A percentile compares a stretch with the other conserved stretches of the same genome.
Evolutionary conservation across 306 rosid species (phyloP).

Genomic region (Gastrolobium villosum): DNA sequence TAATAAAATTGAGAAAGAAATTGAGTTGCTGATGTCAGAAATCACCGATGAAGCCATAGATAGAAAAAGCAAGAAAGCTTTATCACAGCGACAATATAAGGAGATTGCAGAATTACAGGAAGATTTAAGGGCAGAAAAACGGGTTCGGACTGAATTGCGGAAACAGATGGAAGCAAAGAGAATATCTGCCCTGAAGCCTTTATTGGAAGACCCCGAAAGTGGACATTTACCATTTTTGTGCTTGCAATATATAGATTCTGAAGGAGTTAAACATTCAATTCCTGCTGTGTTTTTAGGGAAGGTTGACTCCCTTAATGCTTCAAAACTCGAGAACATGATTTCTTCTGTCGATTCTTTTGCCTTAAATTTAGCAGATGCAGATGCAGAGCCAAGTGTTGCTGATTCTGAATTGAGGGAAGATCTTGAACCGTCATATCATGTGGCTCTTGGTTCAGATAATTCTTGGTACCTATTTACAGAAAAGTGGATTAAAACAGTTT

Average conservation of each 20-base stretch:
- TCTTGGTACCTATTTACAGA: constrained; percentile 93
- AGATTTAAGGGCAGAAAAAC: constrained; percentile 81
- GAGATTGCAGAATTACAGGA: constrained; percentile 89
- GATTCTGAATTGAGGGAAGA: constrained; percentile 54
- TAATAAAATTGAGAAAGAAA: constrained; percentile 75
- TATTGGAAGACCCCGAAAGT: constrained; percentile 69
- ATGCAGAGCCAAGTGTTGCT: constrained; percentile 47
- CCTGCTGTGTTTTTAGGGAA: constrained; percentile 89
- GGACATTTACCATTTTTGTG: constrained; percentile 84
- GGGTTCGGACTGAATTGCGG: constrained; percentile 70
- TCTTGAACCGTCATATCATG: constrained; percentile 74
- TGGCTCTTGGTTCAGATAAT: constrained; percentile 96
- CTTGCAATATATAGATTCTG: constrained; percentile 90
- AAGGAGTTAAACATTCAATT: constrained; percentile 82
- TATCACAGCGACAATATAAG: constrained; percentile 71
- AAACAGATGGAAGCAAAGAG: constrained; percentile 79
- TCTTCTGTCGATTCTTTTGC: constrained; percentile 65
- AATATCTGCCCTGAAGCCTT: constrained; percentile 73
- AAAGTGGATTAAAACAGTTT: constrained; percentile 87
- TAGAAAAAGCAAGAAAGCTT: constrained; percentile 74
- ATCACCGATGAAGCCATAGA: constrained; percentile 88
- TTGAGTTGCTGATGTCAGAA: constrained; percentile 70
- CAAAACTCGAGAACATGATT: constrained; percentile 69
- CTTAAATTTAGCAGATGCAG: constrained; percentile 51
- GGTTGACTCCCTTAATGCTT: constrained; percentile 63